Evolutionary conservation across 1,284 basidiomycete species (phyloP), one percentile per base, ranked within the genome.

Genomic region (Stygiomarasmius scandens): DNA sequence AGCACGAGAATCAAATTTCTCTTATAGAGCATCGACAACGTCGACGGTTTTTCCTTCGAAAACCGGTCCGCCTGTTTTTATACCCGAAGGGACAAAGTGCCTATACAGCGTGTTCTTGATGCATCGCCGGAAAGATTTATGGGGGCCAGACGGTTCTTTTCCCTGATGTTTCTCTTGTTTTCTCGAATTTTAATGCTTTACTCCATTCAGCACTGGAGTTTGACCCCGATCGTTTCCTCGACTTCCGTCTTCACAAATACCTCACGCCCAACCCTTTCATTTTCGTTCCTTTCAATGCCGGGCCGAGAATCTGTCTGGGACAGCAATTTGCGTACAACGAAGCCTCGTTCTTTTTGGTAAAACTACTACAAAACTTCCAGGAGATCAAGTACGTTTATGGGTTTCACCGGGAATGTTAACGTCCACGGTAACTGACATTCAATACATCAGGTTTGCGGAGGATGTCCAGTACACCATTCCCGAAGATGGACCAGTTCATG

Each of bases 151-250:
- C 64, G 75, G 74, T 74, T n/a, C n/a, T n/a, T n/a, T n/a, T n/a
- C n/a, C n/a, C n/a, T n/a, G n/a, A 51, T 8, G 67, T 32, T 32
- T 5, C 12, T 32, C 12, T 32, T 32, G 29, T 12, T 6, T 32
- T 6, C 29, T 32, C 12, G 29, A 6, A 12, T 12, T 32, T 32
- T 34, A 34, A 32, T 32, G 29, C 12, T 32, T 32, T 6, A 32
- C 29, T 32, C 12, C 69, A 71, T 23, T 58, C 38, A 83, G 79
- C 81, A 0, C 66, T 76, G 16, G 65, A 75, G 54, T 87, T 86
- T 61, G 84, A 86, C 60, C 86, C 85, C 0, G 80, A 85, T 61
- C 73, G 85, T 1, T 86, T 83, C 74, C 62, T 85, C 41, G 84
- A 86, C 65, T 73, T 78, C 12, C 71, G 83, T 23, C 52, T 81